phyloP scores from a whole-genome alignment of 2,329 filamentous ascomycete species.

The Penicillium psychrosexuale region DNA sequence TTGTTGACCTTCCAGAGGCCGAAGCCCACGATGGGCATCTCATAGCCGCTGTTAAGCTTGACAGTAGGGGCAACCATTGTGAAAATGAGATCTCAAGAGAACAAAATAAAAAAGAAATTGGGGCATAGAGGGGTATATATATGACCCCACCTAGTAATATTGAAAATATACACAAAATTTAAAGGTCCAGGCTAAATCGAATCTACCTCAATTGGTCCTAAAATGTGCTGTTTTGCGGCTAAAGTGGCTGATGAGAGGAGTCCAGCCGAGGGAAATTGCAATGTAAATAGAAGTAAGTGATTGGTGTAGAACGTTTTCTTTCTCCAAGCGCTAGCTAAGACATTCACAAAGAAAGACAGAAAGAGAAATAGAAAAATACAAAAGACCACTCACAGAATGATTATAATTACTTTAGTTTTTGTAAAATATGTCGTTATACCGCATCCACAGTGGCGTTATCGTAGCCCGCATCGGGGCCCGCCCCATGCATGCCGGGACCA shows the following conservation, averaged over 20 bases:
- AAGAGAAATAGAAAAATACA: slow-evolving; percentile 1
- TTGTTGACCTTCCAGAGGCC: slow-evolving; percentile 79
- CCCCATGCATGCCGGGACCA: slow-evolving; percentile 34
- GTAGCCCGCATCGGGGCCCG: slow-evolving; percentile 34
- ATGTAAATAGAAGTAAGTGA: background rate
- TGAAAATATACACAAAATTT: background rate
- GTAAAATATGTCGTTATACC: slow-evolving; percentile 22
- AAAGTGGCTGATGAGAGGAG: slow-evolving; percentile 4
- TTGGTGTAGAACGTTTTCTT: background rate
- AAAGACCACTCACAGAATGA: slow-evolving; percentile 19
- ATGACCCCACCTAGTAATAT: background rate
- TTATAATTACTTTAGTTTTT: slow-evolving; percentile 30
- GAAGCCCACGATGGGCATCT: slow-evolving; percentile 46
- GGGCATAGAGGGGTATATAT: slow-evolving; percentile 3
- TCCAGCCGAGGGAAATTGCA: background rate
- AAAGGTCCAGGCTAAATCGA: slow-evolving; percentile 8
- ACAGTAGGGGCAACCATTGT: slow-evolving; percentile 27
- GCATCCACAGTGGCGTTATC: slow-evolving; percentile 34
- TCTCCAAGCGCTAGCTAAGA: background rate
- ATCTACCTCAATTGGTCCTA: background rate
- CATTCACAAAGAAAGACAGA: background rate
- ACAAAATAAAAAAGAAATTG: background rate
- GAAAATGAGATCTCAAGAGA: background rate
- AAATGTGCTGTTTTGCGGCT: slow-evolving; percentile 9
- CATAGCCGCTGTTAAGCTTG: slow-evolving; percentile 29